phyloP scores from a whole-genome alignment of 208 protist species.

The Naegleria lovaniensis region DNA sequence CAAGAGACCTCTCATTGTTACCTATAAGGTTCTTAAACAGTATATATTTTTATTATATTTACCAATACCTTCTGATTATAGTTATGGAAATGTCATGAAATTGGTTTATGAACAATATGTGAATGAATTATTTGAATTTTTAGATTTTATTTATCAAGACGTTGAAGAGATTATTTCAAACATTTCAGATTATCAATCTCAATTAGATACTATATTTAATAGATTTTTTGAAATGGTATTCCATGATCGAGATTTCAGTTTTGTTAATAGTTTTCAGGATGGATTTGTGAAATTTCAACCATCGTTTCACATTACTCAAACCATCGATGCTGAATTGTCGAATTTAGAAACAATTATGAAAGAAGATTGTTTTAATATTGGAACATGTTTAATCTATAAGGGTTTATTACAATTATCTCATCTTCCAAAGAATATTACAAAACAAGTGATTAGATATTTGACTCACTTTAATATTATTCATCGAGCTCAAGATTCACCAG shows the following conservation, averaged over 20 bases:
- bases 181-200: not conserved
- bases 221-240: slow-evolving; percentile 14
- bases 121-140: slow-evolving; percentile 18
- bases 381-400: slow-evolving; percentile 12
- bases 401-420: not conserved
- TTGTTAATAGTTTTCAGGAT: not conserved
- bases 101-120: slow-evolving; percentile 15
- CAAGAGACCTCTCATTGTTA: not conserved
- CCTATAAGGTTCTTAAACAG: not conserved
- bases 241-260: slow-evolving; percentile 5
- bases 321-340: not conserved
- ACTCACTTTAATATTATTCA: not conserved
- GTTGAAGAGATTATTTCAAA: not conserved
- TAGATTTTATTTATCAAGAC: slow-evolving; percentile 10
- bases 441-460: not conserved
- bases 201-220: slow-evolving; percentile 17
- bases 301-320: not conserved
- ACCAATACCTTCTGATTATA: not conserved
- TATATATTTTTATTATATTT: slow-evolving; percentile 13
- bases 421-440: slow-evolving; percentile 13
- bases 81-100: slow-evolving; percentile 11
- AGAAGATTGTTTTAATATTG: not conserved
- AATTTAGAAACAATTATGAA: slow-evolving; percentile 10
- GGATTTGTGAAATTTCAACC: not conserved
- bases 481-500: not conserved